phyloP scores from a whole-genome alignment of 768 basidiomycete genomes.

The Termitomyces sp. region DNA sequence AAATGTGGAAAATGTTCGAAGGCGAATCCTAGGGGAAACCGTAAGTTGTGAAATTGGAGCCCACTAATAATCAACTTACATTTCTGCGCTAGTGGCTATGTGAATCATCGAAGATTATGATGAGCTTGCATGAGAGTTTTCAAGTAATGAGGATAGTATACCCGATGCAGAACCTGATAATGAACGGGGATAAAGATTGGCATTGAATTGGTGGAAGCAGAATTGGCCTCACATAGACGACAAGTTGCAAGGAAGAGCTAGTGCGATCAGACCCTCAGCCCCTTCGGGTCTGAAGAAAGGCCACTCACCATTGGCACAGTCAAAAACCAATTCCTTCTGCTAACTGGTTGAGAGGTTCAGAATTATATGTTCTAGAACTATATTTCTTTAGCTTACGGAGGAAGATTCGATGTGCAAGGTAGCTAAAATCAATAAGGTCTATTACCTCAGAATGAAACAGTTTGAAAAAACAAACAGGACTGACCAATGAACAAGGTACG shows the following conservation, averaged over 20 bases:
- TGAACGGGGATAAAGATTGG: background rate
- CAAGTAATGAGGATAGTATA: background rate
- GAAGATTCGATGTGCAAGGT: conserved; percentile 26
- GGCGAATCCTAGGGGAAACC: conserved; percentile 17
- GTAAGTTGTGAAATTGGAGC: background rate
- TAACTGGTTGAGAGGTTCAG: too few relatives aligned
- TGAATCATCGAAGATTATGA: background rate
- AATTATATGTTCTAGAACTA: too few relatives aligned
- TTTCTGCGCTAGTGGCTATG: conserved; percentile 22
- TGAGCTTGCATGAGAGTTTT: background rate
- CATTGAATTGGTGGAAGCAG: background rate
- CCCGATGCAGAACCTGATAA: conserved; percentile 14
- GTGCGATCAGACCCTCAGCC: background rate
- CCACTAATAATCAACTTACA: conserved; percentile 12
- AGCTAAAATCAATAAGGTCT: conserved; percentile 11
- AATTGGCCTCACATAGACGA: conserved; percentile 19
- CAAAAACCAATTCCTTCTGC: too few relatives aligned
- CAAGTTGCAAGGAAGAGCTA: conserved; percentile 24
- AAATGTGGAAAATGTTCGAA: conserved; percentile 18
- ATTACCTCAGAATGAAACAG: background rate
- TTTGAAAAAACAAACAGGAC: background rate
- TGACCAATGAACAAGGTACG: conserved; percentile 27
- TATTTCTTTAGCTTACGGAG: conserved; percentile 15
- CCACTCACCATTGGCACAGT: conserved; percentile 9
- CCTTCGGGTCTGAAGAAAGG: background rate